A percentile compares a stretch with the other conserved stretches of the same genome.
Evolutionary conservation across 345 rosid species (phyloP).

Genomic region (Citrus inodora): DNA sequence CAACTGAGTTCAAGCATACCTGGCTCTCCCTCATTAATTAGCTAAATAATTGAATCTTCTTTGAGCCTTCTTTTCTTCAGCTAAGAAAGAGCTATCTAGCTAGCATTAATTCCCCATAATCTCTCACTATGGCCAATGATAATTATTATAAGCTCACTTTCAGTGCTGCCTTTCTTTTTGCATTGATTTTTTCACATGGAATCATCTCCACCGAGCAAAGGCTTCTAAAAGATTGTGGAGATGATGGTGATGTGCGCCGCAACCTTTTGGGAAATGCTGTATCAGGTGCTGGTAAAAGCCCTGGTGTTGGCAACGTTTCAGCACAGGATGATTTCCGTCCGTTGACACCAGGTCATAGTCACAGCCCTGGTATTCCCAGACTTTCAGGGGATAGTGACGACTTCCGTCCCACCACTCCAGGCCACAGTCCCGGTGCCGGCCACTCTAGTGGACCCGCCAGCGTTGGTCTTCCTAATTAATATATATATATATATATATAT

Average conservation of each 20-base stretch:
- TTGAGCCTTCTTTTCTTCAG: not conserved
- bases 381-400: conserved; percentile 9
- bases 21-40: not conserved
- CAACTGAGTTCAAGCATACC: conserved; percentile 14
- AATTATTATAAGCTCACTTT: conserved; percentile 4
- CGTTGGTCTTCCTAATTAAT: too few species aligned
- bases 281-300: not conserved
- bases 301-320: not conserved
- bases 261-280: conserved; percentile 5
- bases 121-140: conserved; percentile 15
- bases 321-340: not conserved
- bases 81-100: not conserved
- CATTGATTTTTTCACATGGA: conserved; percentile 17
- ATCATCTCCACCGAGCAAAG: conserved; percentile 23
- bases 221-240: conserved; percentile 7
- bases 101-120: not conserved
- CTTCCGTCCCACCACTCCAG: conserved; percentile 45
- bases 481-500: too few species aligned
- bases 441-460: conserved; percentile 13
- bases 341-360: not conserved
- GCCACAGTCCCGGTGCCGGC: conserved; percentile 61
- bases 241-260: conserved; percentile 10
- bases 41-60: not conserved
- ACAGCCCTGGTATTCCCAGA: not conserved
- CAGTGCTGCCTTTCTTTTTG: conserved; percentile 11